phyloP scores from a whole-genome alignment of 2,329 filamentous ascomycete species.

The Dothidotthia symphoricarpi region DNA sequence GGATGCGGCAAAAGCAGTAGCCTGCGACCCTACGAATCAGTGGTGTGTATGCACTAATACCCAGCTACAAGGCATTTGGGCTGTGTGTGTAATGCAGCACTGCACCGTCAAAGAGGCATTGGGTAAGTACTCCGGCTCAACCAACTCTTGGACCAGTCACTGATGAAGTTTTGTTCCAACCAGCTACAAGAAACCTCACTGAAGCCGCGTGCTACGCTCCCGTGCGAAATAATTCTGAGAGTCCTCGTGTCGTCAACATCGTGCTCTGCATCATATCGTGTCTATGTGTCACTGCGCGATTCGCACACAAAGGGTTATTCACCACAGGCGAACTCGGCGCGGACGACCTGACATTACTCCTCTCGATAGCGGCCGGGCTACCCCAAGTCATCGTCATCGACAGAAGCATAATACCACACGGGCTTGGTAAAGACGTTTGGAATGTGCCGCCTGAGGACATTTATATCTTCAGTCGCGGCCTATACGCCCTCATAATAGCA shows the following conservation, averaged over 20 bases:
- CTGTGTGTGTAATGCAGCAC: slow-evolving; percentile 11
- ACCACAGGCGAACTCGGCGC: slow-evolving; percentile 37
- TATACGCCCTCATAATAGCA: slow-evolving; percentile 35
- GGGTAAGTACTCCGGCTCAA: slow-evolving; percentile 7
- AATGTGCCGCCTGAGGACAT: slow-evolving; percentile 46
- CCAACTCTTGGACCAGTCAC: background rate
- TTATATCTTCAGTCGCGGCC: slow-evolving; percentile 42
- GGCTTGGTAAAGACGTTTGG: slow-evolving; percentile 55
- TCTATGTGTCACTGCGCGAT: slow-evolving; percentile 35
- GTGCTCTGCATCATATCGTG: slow-evolving; percentile 38
- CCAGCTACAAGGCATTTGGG: slow-evolving; percentile 11
- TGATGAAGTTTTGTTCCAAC: slow-evolving; percentile 1
- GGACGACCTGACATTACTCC: slow-evolving; percentile 41
- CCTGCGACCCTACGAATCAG: slow-evolving; percentile 10
- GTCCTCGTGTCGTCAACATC: slow-evolving; percentile 36
- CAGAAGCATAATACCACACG: slow-evolving; percentile 26
- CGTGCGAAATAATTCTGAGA: slow-evolving; percentile 35
- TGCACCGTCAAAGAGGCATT: slow-evolving; percentile 19
- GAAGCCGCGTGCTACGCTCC: slow-evolving; percentile 42
- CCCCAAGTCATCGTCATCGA: slow-evolving; percentile 31
- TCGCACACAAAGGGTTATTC: slow-evolving; percentile 41
- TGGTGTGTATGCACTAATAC: slow-evolving; percentile 18
- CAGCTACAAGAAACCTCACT: slow-evolving; percentile 47
- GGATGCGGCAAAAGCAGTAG: slow-evolving; percentile 10
- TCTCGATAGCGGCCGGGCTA: slow-evolving; percentile 20